phyloP scores from a whole-genome alignment of 2,329 filamentous ascomycete species.

The Penicillium sp. region DNA sequence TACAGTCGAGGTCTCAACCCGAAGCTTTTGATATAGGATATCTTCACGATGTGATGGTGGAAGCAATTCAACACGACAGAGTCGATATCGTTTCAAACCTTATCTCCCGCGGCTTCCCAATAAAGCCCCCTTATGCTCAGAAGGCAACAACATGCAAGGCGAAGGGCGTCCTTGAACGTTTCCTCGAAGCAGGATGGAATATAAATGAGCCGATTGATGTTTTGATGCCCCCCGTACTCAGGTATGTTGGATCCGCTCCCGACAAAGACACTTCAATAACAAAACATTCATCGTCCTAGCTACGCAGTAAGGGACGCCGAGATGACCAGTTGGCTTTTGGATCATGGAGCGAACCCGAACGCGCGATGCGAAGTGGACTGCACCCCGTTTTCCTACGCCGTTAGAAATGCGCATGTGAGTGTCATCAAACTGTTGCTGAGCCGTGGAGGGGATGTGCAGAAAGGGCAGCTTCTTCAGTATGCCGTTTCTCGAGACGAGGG shows the following conservation, averaged over 20 bases:
- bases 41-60: background rate
- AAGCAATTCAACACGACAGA: background rate
- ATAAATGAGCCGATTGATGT: background rate
- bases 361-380: constrained; percentile 20
- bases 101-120: background rate
- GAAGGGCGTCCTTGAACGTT: background rate
- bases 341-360: constrained; percentile 29
- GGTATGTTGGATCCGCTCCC: background rate
- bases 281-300: constrained; percentile 8
- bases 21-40: background rate
- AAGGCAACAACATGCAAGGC: background rate
- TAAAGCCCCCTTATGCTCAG: background rate
- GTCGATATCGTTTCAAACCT: background rate
- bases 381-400: constrained; percentile 24
- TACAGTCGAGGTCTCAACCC: background rate
- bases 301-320: constrained; percentile 19
- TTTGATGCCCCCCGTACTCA: background rate
- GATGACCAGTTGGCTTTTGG: constrained; percentile 25
- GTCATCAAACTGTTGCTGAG: constrained; percentile 21
- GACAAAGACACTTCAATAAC: background rate
- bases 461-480: constrained; percentile 26
- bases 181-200: background rate
- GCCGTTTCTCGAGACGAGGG: constrained; percentile 14
- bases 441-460: constrained; percentile 17
- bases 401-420: constrained; percentile 13